Base-by-base conservation (phyloP, 306 rosid species). In the Nissolia schottii region DNA sequence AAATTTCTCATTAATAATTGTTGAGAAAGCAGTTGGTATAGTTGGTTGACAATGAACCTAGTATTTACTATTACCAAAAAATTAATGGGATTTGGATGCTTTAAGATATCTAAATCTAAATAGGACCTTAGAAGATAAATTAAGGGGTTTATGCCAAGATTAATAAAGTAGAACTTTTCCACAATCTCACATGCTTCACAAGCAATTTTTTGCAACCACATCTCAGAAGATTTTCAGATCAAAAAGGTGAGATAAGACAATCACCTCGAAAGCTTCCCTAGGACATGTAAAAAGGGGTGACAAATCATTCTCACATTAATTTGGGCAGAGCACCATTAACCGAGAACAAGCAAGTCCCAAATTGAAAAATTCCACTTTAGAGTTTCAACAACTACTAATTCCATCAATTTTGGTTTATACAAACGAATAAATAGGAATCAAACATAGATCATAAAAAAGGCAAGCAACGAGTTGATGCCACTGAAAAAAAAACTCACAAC, bases 381-480 rank as follows among this genome's bases (percentile, higher is more conserved):
- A 37, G 40, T 38, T 12, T 56, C 25, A 40, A 65, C 6, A 43
- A n/a, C n/a, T n/a, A n/a, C n/a, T n/a, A n/a, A 3, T 19, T 0
- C 25, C 48, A 65, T 41, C 7, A 43, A 45, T 2, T 19, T 50
- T 53, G 12, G 46, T 59, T 77, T 49, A 69, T 68, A 77, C 76
- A 77, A 57, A 23, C 6, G 13, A 61, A 70, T 22, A 38, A 51
- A 60, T 18, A 73, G 4, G 6, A 48, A 19, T 11, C 3, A 50
- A 65, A 65, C 0, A n/a, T 37, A 37, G 8, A 37, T 35, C 9
- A 7, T 3, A 32, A 32, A 32, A 32, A 32, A 32, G 12, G 58
- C 67, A 15, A 3, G 27, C 84, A 76, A 50, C 79, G 31, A 77
- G 79, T 13, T 1, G 68, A 73, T 67, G 84, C 74, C 24, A 11